phyloP scores from a whole-genome alignment of 2,329 filamentous ascomycete genomes.

The Stylonectria norvegica region DNA sequence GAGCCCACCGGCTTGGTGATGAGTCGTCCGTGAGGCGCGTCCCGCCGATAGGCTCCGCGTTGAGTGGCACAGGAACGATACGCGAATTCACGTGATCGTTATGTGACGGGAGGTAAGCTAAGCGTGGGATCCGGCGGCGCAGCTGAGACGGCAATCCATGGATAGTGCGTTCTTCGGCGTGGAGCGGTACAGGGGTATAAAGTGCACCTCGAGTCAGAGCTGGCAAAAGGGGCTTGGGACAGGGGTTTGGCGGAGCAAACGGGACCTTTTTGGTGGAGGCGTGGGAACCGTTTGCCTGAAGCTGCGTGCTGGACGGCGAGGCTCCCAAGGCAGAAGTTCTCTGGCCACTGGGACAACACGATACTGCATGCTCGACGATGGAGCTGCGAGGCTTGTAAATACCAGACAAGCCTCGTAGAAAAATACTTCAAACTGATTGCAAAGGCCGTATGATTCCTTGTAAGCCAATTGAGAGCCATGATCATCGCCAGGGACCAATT shows the following conservation, averaged over 20 bases:
- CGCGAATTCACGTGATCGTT: slow-evolving; percentile 18
- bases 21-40: slow-evolving; percentile 19
- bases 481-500: too few species aligned
- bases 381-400: slow-evolving; percentile 21
- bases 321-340: slow-evolving; percentile 26
- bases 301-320: slow-evolving; percentile 9
- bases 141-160: neutral
- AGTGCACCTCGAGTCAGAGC: slow-evolving; percentile 8
- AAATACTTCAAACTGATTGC: slow-evolving; percentile 14
- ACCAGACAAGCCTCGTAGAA: slow-evolving; percentile 13
- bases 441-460: slow-evolving; percentile 16
- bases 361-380: slow-evolving; percentile 23
- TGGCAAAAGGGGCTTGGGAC: neutral
- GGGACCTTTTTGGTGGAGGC: slow-evolving; percentile 2
- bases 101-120: slow-evolving; percentile 1
- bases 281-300: slow-evolving; percentile 8
- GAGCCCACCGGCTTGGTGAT: slow-evolving; percentile 19
- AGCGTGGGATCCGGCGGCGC: slow-evolving; percentile 1
- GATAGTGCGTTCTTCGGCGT: neutral
- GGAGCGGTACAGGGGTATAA: too few species aligned
- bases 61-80: slow-evolving; percentile 8
- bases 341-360: slow-evolving; percentile 24
- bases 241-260: slow-evolving; percentile 1
- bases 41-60: slow-evolving; percentile 9
- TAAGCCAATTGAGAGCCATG: slow-evolving; percentile 16